Percentiles rank a stretch among this genome's conserved stretches.
These are phyloP conservation scores for Phoma sp. DNA, from an alignment of 2,329 filamentous ascomycete species.

Conservation along the genomic window DNA sequence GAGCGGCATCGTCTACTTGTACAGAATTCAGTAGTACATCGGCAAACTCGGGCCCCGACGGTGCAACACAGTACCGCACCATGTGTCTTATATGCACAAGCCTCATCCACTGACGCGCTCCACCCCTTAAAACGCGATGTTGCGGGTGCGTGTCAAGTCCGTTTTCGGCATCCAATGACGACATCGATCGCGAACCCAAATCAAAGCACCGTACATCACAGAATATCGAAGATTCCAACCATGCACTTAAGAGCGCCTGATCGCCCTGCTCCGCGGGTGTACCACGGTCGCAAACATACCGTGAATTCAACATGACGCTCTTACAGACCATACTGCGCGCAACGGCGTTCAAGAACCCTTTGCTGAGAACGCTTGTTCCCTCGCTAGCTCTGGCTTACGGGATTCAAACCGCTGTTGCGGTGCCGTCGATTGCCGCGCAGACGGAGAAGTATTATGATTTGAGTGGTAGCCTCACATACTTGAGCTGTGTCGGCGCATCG, in stretches of 20 bases:
- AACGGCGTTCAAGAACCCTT: constrained; percentile 68
- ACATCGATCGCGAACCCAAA: constrained; percentile 35
- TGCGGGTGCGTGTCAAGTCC: too few species aligned
- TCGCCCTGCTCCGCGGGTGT: not conserved
- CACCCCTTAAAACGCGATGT: too few species aligned
- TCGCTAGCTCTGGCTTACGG: constrained; percentile 68
- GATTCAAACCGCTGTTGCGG: constrained; percentile 67
- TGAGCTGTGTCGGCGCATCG: constrained; percentile 68
- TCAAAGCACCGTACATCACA: constrained; percentile 28
- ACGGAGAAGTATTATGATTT: constrained; percentile 74
- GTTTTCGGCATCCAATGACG: constrained; percentile 31
- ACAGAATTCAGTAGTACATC: too few species aligned
- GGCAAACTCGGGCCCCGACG: too few species aligned
- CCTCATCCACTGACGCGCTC: too few species aligned
- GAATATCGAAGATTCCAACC: not conserved
- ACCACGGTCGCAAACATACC: not conserved
- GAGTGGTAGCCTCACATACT: constrained; percentile 70
- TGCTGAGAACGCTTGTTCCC: constrained; percentile 69
- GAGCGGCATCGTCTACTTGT: too few species aligned
- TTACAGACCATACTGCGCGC: constrained; percentile 62
- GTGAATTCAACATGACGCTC: constrained; percentile 36
- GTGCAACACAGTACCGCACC: too few species aligned
- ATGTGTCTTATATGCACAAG: too few species aligned
- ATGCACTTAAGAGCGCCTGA: constrained; percentile 4
- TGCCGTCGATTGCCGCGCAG: constrained; percentile 67